These are phyloP conservation scores for Waltiozyma sp. DNA, from an alignment of 1,139 yeast species.

Conservation along the genomic window DNA sequence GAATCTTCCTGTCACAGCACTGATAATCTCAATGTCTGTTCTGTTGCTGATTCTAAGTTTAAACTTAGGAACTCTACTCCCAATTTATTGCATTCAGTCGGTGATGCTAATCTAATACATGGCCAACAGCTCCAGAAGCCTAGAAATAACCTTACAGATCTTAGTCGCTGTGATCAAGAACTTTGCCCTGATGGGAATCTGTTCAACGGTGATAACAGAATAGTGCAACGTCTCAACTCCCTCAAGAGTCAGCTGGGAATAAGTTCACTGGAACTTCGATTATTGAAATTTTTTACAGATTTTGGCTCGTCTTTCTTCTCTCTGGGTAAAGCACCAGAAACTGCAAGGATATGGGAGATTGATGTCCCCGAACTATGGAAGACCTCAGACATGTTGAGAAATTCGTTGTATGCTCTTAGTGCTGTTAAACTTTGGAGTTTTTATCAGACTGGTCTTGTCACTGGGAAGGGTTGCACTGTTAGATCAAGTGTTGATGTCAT, in stretches of 20 bases:
- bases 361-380: constrained; percentile 13
- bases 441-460: constrained; percentile 1
- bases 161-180: too few relatives aligned
- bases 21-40: too few relatives aligned
- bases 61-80: too few relatives aligned
- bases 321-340: constrained; percentile 4
- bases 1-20: too few relatives aligned
- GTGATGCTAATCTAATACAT: too few relatives aligned
- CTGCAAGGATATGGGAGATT: constrained; percentile 8
- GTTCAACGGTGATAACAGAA: background rate
- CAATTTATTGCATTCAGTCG: too few relatives aligned
- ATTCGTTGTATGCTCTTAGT: constrained; percentile 12
- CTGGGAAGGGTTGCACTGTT: constrained; percentile 1
- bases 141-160: too few relatives aligned
- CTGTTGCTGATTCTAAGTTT: too few relatives aligned
- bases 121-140: too few relatives aligned
- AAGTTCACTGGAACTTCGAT: constrained; percentile 9
- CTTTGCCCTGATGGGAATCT: too few relatives aligned
- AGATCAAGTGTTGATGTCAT: background rate
- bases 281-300: constrained; percentile 11
- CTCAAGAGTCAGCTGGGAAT: constrained; percentile 8
- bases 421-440: constrained; percentile 10
- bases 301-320: constrained; percentile 15
- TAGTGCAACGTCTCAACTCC: constrained; percentile 8
- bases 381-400: constrained; percentile 7